Conservation (phyloP, 2,329 filamentous ascomycete species). For the Ophiostoma tasmaniense region DNA sequence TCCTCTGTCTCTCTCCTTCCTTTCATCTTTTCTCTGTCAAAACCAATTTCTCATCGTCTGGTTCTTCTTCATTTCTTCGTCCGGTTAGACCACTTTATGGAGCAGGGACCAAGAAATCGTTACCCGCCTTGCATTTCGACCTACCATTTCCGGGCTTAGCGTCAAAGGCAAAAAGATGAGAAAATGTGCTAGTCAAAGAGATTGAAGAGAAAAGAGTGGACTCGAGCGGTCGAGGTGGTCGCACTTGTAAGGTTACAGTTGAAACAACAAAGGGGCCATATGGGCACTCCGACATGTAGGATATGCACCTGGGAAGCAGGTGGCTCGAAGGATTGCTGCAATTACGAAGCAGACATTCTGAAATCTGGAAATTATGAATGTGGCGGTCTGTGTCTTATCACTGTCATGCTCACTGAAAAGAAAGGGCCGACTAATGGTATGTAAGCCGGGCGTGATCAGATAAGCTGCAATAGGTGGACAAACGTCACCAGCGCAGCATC, state of each 20-base stretch:
- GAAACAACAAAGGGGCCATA: not conserved
- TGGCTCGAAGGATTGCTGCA: not conserved
- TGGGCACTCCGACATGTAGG: not conserved
- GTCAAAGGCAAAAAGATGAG: not conserved
- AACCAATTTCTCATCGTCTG: not conserved
- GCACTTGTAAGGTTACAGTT: slow-evolving; percentile 1
- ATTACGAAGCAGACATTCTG: not conserved
- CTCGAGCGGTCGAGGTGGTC: not conserved
- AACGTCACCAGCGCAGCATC: not conserved
- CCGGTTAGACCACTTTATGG: not conserved
- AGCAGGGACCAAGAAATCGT: not conserved
- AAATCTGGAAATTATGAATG: not conserved
- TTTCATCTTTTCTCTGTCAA: not conserved
- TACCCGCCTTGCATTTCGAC: slow-evolving; percentile 11
- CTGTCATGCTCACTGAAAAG: not conserved
- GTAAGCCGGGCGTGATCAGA: too few relatives aligned
- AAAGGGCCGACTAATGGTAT: not conserved
- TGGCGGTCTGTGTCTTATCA: not conserved
- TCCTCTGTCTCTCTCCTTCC: not conserved
- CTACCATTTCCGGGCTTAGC: slow-evolving; percentile 14
- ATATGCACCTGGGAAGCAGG: not conserved
- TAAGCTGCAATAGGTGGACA: too few relatives aligned
- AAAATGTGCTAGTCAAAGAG: not conserved
- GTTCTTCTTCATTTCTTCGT: not conserved
- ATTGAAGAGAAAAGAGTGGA: not conserved